phyloP scores from a whole-genome alignment of 2,329 filamentous ascomycete genomes.

The Colletotrichum noveboracense region DNA sequence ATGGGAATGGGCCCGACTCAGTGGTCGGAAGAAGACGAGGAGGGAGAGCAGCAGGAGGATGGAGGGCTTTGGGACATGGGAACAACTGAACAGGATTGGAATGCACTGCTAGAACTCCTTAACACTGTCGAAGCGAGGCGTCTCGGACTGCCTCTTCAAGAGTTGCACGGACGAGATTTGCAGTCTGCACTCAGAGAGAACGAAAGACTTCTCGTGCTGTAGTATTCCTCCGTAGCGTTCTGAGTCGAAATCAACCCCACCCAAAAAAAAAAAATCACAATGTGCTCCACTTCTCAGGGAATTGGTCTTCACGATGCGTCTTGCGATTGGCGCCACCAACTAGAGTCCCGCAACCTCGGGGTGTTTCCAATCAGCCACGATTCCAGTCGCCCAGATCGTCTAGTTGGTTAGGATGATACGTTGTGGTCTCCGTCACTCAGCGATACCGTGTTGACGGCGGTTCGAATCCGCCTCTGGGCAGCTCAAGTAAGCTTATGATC shows the following conservation, averaged over 20 bases:
- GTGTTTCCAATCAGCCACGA: neutral
- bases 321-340: neutral
- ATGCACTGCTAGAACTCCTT: neutral
- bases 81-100: neutral
- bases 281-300: neutral
- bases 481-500: neutral
- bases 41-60: neutral
- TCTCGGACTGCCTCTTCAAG: neutral
- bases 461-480: slow-evolving; percentile 12
- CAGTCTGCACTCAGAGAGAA: neutral
- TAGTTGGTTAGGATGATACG: slow-evolving; percentile 12
- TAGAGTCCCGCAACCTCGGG: neutral
- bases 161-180: neutral
- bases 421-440: slow-evolving; percentile 3
- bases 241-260: neutral
- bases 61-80: neutral
- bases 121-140: neutral
- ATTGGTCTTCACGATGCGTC: neutral
- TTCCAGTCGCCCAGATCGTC: neutral
- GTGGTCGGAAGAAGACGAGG: neutral
- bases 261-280: neutral
- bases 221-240: neutral
- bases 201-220: neutral
- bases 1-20: neutral
- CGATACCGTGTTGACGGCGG: slow-evolving; percentile 5